Percentiles rank a stretch among this genome's conserved stretches.
Conservation (phyloP, 176 grass and related monocot genomes). For the Saccharum spontaneum region DNA sequence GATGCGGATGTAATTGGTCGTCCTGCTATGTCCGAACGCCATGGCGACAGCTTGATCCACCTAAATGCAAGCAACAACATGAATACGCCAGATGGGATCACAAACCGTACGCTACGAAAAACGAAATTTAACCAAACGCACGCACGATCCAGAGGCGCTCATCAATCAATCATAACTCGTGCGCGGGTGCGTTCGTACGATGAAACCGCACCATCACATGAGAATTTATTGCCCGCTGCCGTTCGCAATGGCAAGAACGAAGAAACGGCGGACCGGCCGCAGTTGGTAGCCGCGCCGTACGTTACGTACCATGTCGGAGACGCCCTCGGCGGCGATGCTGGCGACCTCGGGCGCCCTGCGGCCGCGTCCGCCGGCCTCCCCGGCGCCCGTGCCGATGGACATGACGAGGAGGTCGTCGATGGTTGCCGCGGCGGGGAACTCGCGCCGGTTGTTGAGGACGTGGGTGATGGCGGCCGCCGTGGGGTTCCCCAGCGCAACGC, state of each 20-base stretch:
- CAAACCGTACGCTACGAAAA: neutral
- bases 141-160: neutral
- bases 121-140: neutral
- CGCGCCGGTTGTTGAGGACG: conserved; percentile 92
- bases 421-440: conserved; percentile 56
- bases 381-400: conserved; percentile 54
- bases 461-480: conserved; percentile 90
- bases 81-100: neutral
- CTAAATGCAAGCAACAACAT: conserved; percentile 29
- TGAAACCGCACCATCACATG: neutral
- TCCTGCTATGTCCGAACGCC: conserved; percentile 82
- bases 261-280: neutral
- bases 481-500: conserved; percentile 69
- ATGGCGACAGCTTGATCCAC: conserved; percentile 94
- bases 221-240: neutral
- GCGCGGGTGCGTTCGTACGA: neutral
- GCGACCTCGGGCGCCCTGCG: conserved; percentile 35
- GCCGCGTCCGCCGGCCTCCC: neutral
- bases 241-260: neutral
- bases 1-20: conserved; percentile 88
- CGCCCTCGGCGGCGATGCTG: conserved; percentile 69
- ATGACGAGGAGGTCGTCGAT: conserved; percentile 73
- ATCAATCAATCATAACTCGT: too few species aligned
- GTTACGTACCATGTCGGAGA: conserved; percentile 68
- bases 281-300: too few species aligned